Conservation (phyloP, 148 eudicot species). For the Camellia japonica region DNA sequence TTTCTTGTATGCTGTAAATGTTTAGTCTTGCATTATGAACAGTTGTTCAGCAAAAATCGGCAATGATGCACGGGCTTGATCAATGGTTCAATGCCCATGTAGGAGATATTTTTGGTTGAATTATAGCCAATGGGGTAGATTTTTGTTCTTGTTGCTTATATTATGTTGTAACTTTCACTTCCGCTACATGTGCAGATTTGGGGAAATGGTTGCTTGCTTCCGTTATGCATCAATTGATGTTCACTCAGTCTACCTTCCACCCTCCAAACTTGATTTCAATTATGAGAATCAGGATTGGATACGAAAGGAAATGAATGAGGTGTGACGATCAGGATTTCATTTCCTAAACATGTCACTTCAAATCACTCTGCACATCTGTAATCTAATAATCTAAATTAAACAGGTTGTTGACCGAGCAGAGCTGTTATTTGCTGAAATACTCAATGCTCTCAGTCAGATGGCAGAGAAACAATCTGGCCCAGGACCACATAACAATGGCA, state of each 20-base stretch:
- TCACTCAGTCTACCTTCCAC: constrained; percentile 90
- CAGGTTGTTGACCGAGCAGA: constrained; percentile 73
- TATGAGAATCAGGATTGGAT: constrained; percentile 78
- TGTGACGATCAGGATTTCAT: constrained; percentile 17
- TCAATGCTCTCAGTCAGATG: constrained; percentile 64
- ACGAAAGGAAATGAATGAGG: constrained; percentile 81
- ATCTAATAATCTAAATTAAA: constrained; percentile 18
- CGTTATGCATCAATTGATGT: constrained; percentile 98
- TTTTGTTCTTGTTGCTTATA: not conserved
- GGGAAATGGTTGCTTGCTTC: constrained; percentile 98
- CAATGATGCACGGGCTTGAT: not conserved
- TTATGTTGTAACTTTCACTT: not conserved
- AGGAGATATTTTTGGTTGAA: not conserved
- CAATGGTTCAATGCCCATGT: constrained; percentile 1
- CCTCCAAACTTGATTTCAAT: constrained; percentile 73
- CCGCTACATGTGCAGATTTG: constrained; percentile 53
- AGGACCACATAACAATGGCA: constrained; percentile 33
- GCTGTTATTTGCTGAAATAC: constrained; percentile 72
- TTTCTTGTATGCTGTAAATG: not conserved
- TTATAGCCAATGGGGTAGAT: not conserved
- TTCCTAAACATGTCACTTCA: not conserved
- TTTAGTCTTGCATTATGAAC: not conserved
- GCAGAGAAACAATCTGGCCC: constrained; percentile 44
- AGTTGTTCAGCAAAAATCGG: not conserved
- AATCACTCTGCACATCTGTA: constrained; percentile 8